Conservation (phyloP, 805 yeast genomes). For the Cyberlindnera mrakii region DNA sequence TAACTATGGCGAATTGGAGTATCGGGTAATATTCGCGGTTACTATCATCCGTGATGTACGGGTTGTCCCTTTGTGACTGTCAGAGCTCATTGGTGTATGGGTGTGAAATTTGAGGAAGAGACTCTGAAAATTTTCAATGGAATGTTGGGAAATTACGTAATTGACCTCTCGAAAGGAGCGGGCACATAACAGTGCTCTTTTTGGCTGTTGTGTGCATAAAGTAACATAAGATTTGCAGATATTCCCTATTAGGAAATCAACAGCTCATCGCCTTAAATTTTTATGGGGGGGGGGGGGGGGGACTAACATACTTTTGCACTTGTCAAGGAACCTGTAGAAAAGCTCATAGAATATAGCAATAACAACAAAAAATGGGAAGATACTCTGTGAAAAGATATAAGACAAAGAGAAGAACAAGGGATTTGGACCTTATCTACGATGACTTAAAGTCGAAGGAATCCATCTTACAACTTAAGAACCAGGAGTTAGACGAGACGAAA, state of each 20-base stretch:
- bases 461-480: constrained; percentile 65
- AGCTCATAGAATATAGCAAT: not conserved
- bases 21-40: not conserved
- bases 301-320: not conserved
- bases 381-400: constrained; percentile 81
- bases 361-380: constrained; percentile 59
- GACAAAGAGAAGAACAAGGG: constrained; percentile 83
- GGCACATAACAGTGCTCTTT: no score
- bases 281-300: not conserved
- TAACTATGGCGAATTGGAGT: no score
- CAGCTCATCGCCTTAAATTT: constrained; percentile 2
- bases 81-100: not conserved
- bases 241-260: constrained; percentile 4
- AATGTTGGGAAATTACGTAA: no score
- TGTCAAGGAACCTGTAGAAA: not conserved
- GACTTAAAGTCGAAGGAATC: constrained; percentile 64
- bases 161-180: no score
- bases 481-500: constrained; percentile 80
- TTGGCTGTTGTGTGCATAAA: no score
- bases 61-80: not conserved
- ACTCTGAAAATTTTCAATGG: no score
- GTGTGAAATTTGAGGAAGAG: not conserved
- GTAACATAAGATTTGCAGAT: not conserved
- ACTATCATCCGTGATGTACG: not conserved
- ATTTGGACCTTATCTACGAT: constrained; percentile 72